Conservation (phyloP, 345 rosid genomes). For the Microcos paniculata region DNA sequence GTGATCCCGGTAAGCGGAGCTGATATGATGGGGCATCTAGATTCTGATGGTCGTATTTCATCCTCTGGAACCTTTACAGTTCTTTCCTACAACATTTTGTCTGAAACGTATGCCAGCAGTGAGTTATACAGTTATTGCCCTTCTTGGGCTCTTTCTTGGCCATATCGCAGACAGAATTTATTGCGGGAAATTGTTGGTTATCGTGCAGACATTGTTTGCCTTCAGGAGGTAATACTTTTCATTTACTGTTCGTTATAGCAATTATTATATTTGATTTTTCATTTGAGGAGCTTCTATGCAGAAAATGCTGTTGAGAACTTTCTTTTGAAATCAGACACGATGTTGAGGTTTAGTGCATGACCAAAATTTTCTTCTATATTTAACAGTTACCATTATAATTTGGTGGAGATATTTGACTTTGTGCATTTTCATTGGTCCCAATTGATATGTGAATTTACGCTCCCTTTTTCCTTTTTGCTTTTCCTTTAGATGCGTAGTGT, state of each 20-base stretch:
- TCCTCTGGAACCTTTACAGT: slow-evolving; percentile 84
- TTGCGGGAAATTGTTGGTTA: slow-evolving; percentile 89
- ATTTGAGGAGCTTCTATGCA: neutral
- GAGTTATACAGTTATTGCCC: slow-evolving; percentile 92
- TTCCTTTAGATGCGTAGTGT: neutral
- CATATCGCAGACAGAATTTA: slow-evolving; percentile 77
- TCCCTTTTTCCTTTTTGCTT: no score
- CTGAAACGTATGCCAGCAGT: slow-evolving; percentile 73
- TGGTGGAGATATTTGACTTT: no score
- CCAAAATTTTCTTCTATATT: neutral
- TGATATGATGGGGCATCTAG: slow-evolving; percentile 62
- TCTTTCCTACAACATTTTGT: slow-evolving; percentile 90
- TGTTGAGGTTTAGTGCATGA: neutral
- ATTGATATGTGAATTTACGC: no score
- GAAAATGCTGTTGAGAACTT: neutral
- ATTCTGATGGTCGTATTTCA: slow-evolving; percentile 63
- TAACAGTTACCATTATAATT: no score
- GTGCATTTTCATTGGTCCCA: no score
- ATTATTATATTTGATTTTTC: neutral
- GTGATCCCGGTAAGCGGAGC: slow-evolving; percentile 70
- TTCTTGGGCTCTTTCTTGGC: slow-evolving; percentile 98
- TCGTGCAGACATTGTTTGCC: slow-evolving; percentile 93
- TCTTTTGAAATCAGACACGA: neutral
- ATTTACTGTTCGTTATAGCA: slow-evolving; percentile 1
- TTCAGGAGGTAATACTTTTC: slow-evolving; percentile 77